Evolutionary conservation across 2,329 filamentous ascomycete genomes (phyloP).

Genomic region (Escovopsis sp.): DNA sequence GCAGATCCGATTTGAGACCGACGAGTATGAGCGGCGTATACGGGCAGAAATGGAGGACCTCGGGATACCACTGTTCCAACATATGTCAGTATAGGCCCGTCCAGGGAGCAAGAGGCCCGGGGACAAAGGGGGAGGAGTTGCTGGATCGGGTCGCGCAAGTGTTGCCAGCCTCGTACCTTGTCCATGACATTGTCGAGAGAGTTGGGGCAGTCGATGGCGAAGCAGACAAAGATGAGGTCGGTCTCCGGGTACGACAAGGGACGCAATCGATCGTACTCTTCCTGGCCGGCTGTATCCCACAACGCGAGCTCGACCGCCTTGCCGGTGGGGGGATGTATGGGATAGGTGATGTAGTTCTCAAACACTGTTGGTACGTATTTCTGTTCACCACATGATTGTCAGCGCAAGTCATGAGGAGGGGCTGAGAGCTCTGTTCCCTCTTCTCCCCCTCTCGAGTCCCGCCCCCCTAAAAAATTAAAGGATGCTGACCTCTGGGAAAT

Average conservation of each 20-base stretch:
- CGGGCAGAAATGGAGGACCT: slow-evolving; percentile 97
- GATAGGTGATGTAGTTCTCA: slow-evolving; percentile 99
- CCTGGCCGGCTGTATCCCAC: too few species aligned
- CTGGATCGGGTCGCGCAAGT: too few species aligned
- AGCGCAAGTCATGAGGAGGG: too few species aligned
- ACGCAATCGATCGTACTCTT: slow-evolving; percentile 90
- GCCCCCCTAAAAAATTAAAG: too few species aligned
- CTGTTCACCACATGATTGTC: slow-evolving; percentile 32
- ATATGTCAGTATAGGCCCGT: slow-evolving; percentile 12
- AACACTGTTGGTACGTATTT: slow-evolving; percentile 99
- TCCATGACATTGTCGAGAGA: slow-evolving; percentile 97
- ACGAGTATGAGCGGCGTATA: slow-evolving; percentile 93
- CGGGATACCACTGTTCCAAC: slow-evolving; percentile 82
- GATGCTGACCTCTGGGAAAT: slow-evolving; percentile 88
- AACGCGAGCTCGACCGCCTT: slow-evolving; percentile 94
- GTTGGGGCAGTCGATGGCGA: slow-evolving; percentile 97
- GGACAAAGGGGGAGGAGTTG: background rate
- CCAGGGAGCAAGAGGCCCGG: background rate
- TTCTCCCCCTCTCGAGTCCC: too few species aligned
- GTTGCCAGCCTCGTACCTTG: slow-evolving; percentile 79
- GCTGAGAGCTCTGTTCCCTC: too few species aligned
- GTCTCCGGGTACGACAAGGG: slow-evolving; percentile 97
- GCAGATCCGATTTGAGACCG: slow-evolving; percentile 92
- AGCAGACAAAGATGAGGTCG: slow-evolving; percentile 95
- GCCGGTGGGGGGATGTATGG: slow-evolving; percentile 70